Evolutionary conservation across 2,329 filamentous ascomycete species (phyloP), one percentile per base, ranked within the genome.

Genomic region (Dactylonectria estremocensis): DNA sequence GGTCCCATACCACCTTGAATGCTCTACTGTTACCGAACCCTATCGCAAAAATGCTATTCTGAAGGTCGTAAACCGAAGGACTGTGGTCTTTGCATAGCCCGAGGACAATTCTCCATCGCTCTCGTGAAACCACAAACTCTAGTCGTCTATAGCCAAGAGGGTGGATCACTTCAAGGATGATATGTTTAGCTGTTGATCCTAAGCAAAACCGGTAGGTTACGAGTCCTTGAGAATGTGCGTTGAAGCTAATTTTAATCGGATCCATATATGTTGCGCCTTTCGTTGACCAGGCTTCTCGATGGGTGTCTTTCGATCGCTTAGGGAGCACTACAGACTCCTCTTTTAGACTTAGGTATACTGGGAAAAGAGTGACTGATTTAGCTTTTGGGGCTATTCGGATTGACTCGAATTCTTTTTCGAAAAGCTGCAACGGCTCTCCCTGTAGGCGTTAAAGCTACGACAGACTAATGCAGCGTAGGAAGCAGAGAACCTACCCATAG

Each of bases 41-140:
- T 45, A 45, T 45, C 40, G 40, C 40, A 45, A 45, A 45, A 45
- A 45, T 45, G 40, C 40, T 45, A n/a, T 45, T 45, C 40, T n/a
- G 40, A 45, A 45, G 5, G 40, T 45, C 40, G n/a, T 45, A 45
- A n/a, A 14, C n/a, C 40, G 16, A 45, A 45, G 16, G 40, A 45
- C 40, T 45, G 40, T 18, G 7, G 40, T 45, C 40, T 16, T 45
- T 18, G 40, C 40, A 45, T 14, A 45, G 40, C 40, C n/a, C 40
- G 40, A 45, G 40, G n/a, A 45, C 40, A 45, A 45, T 45, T 45
- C 40, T 45, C 40, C 40, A 45, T 45, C 40, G 40, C 40, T 45
- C 40, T 45, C 40, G 40, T 45, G 40, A 45, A 45, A 45, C 40
- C 40, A 45, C 40, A 45, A 45, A 45, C 40, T 45, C 40, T 45